These are phyloP conservation scores for Zasmidium citrigriseum DNA, from an alignment of 2,329 filamentous ascomycete species.

Conservation along the genomic window DNA sequence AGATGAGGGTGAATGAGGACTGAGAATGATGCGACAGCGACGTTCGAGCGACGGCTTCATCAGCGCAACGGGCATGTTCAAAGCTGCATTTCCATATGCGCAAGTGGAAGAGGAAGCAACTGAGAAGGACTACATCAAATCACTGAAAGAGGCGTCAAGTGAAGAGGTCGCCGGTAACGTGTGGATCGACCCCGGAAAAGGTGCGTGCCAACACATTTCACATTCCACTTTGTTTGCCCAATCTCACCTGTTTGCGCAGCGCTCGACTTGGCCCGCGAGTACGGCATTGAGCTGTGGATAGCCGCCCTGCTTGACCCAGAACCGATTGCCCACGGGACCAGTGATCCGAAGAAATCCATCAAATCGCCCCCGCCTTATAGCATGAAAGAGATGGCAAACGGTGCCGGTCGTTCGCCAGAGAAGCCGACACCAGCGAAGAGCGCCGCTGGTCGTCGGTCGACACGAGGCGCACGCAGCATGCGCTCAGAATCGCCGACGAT, in stretches of 20 bases:
- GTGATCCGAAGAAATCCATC: conserved; percentile 67
- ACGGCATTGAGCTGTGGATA: conserved; percentile 84
- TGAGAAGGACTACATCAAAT: conserved; percentile 84
- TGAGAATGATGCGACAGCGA: conserved; percentile 52
- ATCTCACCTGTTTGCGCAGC: conserved; percentile 54
- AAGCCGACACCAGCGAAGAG: conserved; percentile 19
- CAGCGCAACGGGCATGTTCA: conserved; percentile 89
- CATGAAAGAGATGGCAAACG: conserved; percentile 32
- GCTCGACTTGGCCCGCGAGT: conserved; percentile 80
- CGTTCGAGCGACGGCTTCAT: conserved; percentile 82
- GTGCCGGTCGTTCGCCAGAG: conserved; percentile 26
- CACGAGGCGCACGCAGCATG: conserved; percentile 52
- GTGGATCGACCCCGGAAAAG: conserved; percentile 82
- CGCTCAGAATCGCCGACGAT: conserved; percentile 62
- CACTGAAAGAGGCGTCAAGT: conserved; percentile 73
- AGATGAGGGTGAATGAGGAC: background rate
- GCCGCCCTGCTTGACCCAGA: conserved; percentile 87
- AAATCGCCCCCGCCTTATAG: conserved; percentile 76
- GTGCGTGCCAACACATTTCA: conserved; percentile 40
- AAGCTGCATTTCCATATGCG: conserved; percentile 79
- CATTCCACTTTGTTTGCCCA: conserved; percentile 15
- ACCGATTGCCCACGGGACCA: conserved; percentile 68
- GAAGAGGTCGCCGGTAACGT: conserved; percentile 97
- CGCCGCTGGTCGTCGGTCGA: conserved; percentile 23
- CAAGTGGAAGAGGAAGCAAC: conserved; percentile 66